A percentile compares a stretch with the other conserved stretches of the same genome.
Conservation (phyloP, 2,329 filamentous ascomycete species). For the Talaromyces marneffei region DNA sequence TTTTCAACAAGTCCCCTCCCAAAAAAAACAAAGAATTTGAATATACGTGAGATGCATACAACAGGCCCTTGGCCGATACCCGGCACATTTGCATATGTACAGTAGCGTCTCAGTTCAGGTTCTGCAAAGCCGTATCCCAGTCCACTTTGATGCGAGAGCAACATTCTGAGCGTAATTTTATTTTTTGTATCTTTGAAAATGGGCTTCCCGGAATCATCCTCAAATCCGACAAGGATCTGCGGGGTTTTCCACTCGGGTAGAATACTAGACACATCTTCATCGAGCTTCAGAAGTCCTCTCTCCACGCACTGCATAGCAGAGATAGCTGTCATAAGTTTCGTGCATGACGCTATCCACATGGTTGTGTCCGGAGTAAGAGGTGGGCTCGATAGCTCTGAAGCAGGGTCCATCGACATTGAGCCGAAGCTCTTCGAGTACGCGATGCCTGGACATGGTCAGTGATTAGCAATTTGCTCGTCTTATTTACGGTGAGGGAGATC, state of each 20-base stretch:
- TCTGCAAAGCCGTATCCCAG: neutral
- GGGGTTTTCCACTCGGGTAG: neutral
- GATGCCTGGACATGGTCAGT: neutral
- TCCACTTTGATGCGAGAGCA: slow-evolving; percentile 7
- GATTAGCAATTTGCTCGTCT: neutral
- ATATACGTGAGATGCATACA: neutral
- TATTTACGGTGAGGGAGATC: neutral
- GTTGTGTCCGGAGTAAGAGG: slow-evolving; percentile 5
- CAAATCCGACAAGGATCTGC: slow-evolving; percentile 1
- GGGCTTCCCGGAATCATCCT: neutral
- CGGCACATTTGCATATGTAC: neutral
- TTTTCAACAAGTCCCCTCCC: no score
- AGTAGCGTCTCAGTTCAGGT: neutral
- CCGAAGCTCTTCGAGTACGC: slow-evolving; percentile 6
- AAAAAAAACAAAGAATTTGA: no score
- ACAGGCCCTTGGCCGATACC: neutral
- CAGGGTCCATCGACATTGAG: slow-evolving; percentile 2
- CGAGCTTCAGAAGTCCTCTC: neutral
- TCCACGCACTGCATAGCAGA: neutral
- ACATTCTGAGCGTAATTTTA: neutral
- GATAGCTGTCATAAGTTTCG: neutral
- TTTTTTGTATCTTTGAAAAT: neutral
- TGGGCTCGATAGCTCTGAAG: neutral
- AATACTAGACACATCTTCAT: slow-evolving; percentile 2
- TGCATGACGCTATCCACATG: neutral